These are phyloP conservation scores for Dothidotthia symphoricarpi DNA, from an alignment of 2,329 filamentous ascomycete species.

Conservation along the genomic window DNA sequence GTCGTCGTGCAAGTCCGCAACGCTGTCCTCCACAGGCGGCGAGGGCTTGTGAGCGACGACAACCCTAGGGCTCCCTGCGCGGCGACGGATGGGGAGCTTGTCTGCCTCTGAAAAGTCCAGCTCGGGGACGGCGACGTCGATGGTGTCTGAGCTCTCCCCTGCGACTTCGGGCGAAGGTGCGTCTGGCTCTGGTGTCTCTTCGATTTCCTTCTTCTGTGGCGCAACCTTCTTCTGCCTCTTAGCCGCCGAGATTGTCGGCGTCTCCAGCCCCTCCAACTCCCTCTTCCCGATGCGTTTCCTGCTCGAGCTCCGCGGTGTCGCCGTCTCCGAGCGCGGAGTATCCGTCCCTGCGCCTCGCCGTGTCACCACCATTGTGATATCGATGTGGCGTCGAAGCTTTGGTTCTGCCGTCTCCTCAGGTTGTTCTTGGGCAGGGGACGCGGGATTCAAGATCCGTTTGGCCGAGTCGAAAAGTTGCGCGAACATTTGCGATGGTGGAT, in stretches of 20 bases:
- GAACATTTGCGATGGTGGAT: conserved; percentile 29
- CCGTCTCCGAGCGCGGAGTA: conserved; percentile 17
- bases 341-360: conserved; percentile 32
- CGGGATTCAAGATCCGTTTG: conserved; percentile 31
- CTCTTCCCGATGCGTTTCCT: conserved; percentile 29
- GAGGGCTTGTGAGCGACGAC: conserved; percentile 15
- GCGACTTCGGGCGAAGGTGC: conserved; percentile 9
- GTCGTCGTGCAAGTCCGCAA: no score
- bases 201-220: conserved; percentile 13
- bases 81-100: conserved; percentile 21
- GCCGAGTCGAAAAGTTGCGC: conserved; percentile 31
- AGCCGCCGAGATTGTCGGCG: conserved; percentile 19
- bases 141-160: conserved; percentile 14
- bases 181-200: conserved; percentile 8
- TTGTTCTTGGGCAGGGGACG: conserved; percentile 26
- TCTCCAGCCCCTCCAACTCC: conserved; percentile 30
- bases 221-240: conserved; percentile 29
- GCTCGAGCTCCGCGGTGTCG: conserved; percentile 21
- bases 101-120: conserved; percentile 7
- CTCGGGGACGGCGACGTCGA: conserved; percentile 9
- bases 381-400: conserved; percentile 11
- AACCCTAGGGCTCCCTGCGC: conserved; percentile 22
- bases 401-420: conserved; percentile 17
- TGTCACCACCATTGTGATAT: conserved; percentile 37
- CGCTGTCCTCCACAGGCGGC: conserved; percentile 8